phyloP scores from a whole-genome alignment of 1,284 basidiomycete species.

The Agroathelia rolfsii region DNA sequence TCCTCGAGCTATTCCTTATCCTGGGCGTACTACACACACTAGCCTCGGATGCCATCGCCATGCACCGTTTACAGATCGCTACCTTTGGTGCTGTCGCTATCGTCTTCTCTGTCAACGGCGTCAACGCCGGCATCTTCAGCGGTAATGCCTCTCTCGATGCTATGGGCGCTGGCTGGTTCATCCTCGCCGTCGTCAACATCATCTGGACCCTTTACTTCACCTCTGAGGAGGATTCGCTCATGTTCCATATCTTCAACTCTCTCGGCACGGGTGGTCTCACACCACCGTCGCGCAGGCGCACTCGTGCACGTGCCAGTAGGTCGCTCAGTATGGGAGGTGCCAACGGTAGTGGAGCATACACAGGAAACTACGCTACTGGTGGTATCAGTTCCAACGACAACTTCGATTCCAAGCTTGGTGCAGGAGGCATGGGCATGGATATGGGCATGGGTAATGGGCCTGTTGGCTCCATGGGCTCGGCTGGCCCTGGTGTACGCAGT shows the following conservation, averaged over 20 bases:
- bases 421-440: no score
- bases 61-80: constrained; percentile 83
- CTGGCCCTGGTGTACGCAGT: constrained; percentile 41
- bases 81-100: constrained; percentile 80
- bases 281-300: constrained; percentile 62
- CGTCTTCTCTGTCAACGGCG: constrained; percentile 79
- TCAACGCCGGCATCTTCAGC: constrained; percentile 57
- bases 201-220: constrained; percentile 96
- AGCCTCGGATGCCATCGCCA: constrained; percentile 74
- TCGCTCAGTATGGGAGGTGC: constrained; percentile 50
- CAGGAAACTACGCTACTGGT: constrained; percentile 45
- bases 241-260: constrained; percentile 76
- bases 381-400: constrained; percentile 61
- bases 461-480: constrained; percentile 30
- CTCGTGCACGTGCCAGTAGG: constrained; percentile 34
- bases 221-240: constrained; percentile 85
- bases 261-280: constrained; percentile 82
- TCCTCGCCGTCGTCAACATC: constrained; percentile 84
- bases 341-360: constrained; percentile 59
- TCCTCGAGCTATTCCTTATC: constrained; percentile 76
- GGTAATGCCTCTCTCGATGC: constrained; percentile 53
- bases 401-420: constrained; percentile 40
- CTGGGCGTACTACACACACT: constrained; percentile 74
- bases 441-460: constrained; percentile 18
- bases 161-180: constrained; percentile 88